A percentile compares a stretch with the other conserved stretches of the same genome.
Evolutionary conservation across 176 grass and related monocot species (phyloP).

Genomic region (Aegilops tauschii): DNA sequence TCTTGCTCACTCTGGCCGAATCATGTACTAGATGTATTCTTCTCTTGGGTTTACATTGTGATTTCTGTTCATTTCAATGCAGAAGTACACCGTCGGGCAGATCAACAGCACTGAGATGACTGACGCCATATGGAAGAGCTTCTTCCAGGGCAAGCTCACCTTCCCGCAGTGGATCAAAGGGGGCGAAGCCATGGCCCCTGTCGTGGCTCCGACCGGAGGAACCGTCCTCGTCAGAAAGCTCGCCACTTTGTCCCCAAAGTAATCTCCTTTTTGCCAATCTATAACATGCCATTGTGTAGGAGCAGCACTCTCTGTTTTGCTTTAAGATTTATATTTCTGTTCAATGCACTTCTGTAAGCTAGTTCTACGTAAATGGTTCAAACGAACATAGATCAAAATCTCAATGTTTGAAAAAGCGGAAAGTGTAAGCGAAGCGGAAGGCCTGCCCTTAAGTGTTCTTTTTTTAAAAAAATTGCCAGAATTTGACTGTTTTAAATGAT

Average conservation of each 20-base stretch:
- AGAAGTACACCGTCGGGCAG: constrained; percentile 85
- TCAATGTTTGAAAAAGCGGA: too few species aligned
- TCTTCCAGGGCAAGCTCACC: constrained; percentile 80
- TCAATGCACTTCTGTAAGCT: background rate
- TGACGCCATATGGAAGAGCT: constrained; percentile 71
- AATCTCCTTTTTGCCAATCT: background rate
- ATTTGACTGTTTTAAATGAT: too few species aligned
- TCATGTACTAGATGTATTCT: background rate
- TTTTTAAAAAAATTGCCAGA: too few species aligned
- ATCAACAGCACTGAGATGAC: constrained; percentile 68
- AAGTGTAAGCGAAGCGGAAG: too few species aligned
- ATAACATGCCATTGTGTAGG: background rate
- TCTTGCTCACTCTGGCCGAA: background rate
- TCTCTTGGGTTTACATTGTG: background rate
- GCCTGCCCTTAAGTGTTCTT: too few species aligned
- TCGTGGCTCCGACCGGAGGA: constrained; percentile 27
- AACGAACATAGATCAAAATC: background rate
- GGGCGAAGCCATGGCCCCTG: constrained; percentile 70
- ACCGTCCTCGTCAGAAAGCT: constrained; percentile 83
- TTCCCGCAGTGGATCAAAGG: constrained; percentile 74
- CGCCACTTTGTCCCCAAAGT: constrained; percentile 58
- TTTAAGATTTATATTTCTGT: background rate
- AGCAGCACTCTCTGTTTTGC: background rate
- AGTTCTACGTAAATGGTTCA: background rate
- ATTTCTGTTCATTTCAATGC: constrained; percentile 18